Percentiles rank a stretch among this genome's conserved stretches.
Conservation (phyloP, 176 grass and related monocot species). For the Eleusine coracana region DNA sequence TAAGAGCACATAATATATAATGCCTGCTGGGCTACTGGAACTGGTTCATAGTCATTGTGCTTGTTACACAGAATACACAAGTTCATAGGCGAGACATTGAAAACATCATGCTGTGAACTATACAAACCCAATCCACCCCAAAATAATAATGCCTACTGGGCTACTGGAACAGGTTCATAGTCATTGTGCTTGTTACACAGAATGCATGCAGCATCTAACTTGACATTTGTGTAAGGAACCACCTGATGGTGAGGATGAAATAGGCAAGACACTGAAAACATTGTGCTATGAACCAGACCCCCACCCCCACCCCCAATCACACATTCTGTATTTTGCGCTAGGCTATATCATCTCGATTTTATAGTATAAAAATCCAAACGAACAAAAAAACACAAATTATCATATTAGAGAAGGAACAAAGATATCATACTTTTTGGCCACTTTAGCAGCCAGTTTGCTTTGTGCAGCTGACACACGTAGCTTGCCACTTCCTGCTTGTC, state of each 20-base stretch:
- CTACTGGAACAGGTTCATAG: not conserved
- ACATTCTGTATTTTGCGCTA: too few species aligned
- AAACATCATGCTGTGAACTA: constrained; percentile 16
- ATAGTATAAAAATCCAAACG: not conserved
- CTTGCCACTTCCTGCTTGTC: constrained; percentile 86
- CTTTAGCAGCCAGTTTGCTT: constrained; percentile 64
- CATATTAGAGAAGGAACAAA: constrained; percentile 34
- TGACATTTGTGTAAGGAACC: too few species aligned
- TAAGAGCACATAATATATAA: not conserved
- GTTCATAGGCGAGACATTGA: not conserved
- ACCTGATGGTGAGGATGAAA: not conserved
- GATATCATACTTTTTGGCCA: constrained; percentile 69
- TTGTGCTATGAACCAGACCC: not conserved
- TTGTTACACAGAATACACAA: not conserved
- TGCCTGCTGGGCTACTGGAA: not conserved
- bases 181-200: not conserved
- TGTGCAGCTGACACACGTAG: constrained; percentile 76
- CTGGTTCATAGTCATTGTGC: not conserved
- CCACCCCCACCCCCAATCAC: too few species aligned
- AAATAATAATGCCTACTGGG: too few species aligned
- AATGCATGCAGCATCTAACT: not conserved
- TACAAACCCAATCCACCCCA: not conserved
- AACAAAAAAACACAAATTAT: not conserved
- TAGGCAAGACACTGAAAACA: not conserved
- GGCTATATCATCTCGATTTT: not conserved